Base-by-base conservation (phyloP, 192 early-diverging fungal genomes). In the Jimgerdemannia flammicorona region DNA sequence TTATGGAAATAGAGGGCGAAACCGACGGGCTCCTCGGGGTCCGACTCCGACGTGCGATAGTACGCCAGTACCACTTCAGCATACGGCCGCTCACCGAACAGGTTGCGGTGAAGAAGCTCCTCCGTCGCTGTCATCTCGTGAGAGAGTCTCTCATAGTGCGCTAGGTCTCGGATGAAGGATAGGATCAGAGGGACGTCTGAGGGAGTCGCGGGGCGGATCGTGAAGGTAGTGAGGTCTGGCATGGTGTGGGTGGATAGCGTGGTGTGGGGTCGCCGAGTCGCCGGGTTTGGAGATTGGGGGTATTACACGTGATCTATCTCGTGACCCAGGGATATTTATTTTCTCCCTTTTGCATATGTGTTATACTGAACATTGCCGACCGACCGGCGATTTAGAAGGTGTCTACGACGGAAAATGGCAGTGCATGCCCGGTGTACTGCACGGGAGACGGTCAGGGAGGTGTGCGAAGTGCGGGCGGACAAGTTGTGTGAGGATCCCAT, bases 1-100 rank as follows among this genome's bases (percentile, higher is more conserved):
- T 95, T 97, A 80, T 88, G 87, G 75, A 95, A 97, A 74, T 90
- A 97, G 67, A 97, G 84, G 4, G 94, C 93, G 77, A 97, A 88
- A 2, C 93, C 95, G 1, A 89, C 91, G 19, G 90, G 88, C 72
- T 83, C 79, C 49, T 78, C 40, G 64, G n/a, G 68, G 43, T 72
- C 66, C 20, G 74, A 75, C 40, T 59, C 65, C 59, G 72, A 73
- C n/a, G 78, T 7, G 41, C 79, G 72, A 70, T 84, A 80, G 72
- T 75, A 84, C 9, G 92, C 93, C 79, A 95, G 78, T 44, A 95
- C 74, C 44, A 91, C 92, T 20, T 93, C 81, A 10, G 92, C 92
- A 74, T 87, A 92, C 14, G 86, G 90, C 0, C 76, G 85, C 2
- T 83, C 74, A 18, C 88, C 90, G 70, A 95, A 95, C 39, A 95